Base-by-base conservation (phyloP, 169 alveolate genomes). In the Plasmodium ovale region DNA sequence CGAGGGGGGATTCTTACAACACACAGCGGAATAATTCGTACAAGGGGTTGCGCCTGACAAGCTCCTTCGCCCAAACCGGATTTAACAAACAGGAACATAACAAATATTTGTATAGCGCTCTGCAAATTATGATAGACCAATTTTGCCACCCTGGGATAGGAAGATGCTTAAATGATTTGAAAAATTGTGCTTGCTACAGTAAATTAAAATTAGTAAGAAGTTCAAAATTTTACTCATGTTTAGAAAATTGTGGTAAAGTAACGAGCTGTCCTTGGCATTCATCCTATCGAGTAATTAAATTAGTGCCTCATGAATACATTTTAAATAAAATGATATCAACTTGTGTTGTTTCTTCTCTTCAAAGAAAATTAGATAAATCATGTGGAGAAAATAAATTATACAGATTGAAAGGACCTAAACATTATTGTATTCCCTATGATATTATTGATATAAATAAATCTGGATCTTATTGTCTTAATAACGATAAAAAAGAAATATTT, bases 401-500 rank as follows among this genome's bases (percentile, higher is more conserved):
- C 9, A 47, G 91, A 35, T 29, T 10, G 35, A 5, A 56, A 25
- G 29, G 7, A 0, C 9, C n/a, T 33, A 85, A 19, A 19, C 10
- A 29, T 19, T 85, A 85, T 69, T 85, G 91, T 71, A 85, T 85
- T 9, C 91, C 91, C n/a, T 62, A 85, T 35, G 31, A 79, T 35
- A 3, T 53, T 21, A 53, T 79, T 51, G 74, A 79, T 59, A 49
- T 64, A 25, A 31, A 49, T 0, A 33, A 29, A 64, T 3, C 27
- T 12, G 62, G 70, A 3, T 10, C 1, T 0, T 68, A 60, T 31
- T 85, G 91, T 56, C 12, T 44, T 19, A 68, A 19, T 39, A 39
- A 69, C n/a, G 3, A 5, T 23, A 49, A 14, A 25, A 29, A n/a
- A 14, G 0, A 25, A 29, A 42, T 5, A 6, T 4, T 1, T 0